Base-by-base conservation (phyloP, 108 stramenopile species). In the Chaetoceros muelleri region DNA sequence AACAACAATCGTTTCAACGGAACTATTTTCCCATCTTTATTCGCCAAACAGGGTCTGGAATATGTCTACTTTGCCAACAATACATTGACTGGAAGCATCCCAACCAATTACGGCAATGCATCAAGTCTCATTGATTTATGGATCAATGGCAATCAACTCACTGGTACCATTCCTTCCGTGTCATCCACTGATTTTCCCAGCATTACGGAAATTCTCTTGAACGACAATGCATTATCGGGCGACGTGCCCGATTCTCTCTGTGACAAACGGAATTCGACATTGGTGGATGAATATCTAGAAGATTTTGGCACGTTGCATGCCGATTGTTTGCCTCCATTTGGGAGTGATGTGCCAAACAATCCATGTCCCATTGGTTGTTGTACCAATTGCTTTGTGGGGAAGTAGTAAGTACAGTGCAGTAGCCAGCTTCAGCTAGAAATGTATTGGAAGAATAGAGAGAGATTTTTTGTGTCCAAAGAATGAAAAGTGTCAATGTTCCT, bases 71-170 rank as follows among this genome's bases (percentile, higher is more conserved):
- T 81, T 24, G 55, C 79, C 19, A 69, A 72, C 30, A 47, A 51
- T 26, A 52, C 60, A 28, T 47, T 81, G 8, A 54, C 49, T 0
- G 80, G 80, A 48, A 28, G 56, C 0, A 72, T 81, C 53, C 75
- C 80, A 1, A 34, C 53, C 17, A 55, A 81, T 64, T 65, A 77
- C 46, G 80, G 69, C 5, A 47, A 54, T 21, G n/a, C 74, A 1
- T 8, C 25, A 13, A 55, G 58, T 21, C 64, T 81, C 25, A 70
- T 62, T 19, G 65, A 75, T 48, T 22, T 77, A 2, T 81, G 80
- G 80, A 25, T 78, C 24, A 74, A 75, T 57, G 52, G 53, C 44
- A 81, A 81, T 45, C 3, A 69, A 48, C 63, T 81, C 28, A 69
- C 64, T 8, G 80, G 80, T 3, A 60, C 48, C 22, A 66, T 81